Conservation (phyloP, 2,329 filamentous ascomycete genomes). For the Dichotomopilus funicola region DNA sequence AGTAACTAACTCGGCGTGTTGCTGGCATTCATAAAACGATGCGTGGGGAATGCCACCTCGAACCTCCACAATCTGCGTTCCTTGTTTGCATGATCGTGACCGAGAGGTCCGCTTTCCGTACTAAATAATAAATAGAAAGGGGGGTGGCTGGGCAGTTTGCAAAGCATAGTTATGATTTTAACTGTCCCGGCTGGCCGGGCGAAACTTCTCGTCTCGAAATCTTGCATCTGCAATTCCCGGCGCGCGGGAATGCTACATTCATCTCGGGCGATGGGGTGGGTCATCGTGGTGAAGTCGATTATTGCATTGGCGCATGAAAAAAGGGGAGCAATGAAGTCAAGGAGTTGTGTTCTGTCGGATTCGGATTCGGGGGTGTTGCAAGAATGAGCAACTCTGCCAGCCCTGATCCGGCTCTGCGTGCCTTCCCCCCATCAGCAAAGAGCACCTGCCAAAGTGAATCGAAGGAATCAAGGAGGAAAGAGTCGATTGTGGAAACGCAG, state of each 20-base stretch:
- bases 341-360: background rate
- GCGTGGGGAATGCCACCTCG: too few relatives aligned
- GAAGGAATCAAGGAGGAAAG: background rate
- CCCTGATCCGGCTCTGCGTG: too few relatives aligned
- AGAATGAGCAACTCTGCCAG: background rate
- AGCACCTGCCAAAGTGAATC: too few relatives aligned
- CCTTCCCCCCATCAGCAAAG: too few relatives aligned
- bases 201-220: too few relatives aligned
- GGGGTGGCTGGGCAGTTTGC: too few relatives aligned
- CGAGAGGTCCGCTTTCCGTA: too few relatives aligned
- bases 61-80: too few relatives aligned
- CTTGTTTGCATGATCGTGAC: too few relatives aligned
- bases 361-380: background rate
- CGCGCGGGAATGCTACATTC: background rate
- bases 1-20: too few relatives aligned
- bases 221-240: background rate
- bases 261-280: slow-evolving; percentile 1
- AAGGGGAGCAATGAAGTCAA: background rate
- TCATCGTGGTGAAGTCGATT: background rate
- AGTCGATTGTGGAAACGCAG: background rate
- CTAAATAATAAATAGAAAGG: too few relatives aligned
- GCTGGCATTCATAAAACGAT: too few relatives aligned
- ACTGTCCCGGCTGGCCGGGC: background rate
- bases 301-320: slow-evolving; percentile 9
- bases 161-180: background rate